Percentiles rank a stretch among this genome's conserved stretches.
These are phyloP conservation scores for Aspergillus hancockii DNA, from an alignment of 495 filamentous ascomycete genomes.

Conservation along the genomic window DNA sequence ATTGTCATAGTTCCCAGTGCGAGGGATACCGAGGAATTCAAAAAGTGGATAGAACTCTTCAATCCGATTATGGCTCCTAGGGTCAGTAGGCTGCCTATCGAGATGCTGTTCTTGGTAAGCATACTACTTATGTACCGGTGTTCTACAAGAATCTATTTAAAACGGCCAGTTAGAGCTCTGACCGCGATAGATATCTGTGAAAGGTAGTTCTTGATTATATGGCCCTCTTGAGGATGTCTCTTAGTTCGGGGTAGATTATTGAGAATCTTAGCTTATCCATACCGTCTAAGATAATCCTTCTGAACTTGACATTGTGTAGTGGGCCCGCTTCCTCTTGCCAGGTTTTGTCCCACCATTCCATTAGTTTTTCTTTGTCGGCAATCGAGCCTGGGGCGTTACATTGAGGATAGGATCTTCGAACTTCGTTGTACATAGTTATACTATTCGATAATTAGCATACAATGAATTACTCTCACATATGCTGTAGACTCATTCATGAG, in stretches of 20 bases:
- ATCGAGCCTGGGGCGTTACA: slow-evolving; percentile 27
- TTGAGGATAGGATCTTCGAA: slow-evolving; percentile 51
- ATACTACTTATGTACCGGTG: slow-evolving; percentile 47
- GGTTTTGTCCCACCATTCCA: slow-evolving; percentile 35
- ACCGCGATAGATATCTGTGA: slow-evolving; percentile 53
- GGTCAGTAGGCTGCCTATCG: not conserved
- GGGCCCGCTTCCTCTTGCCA: slow-evolving; percentile 35
- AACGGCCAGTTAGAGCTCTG: slow-evolving; percentile 47
- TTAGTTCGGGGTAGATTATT: not conserved
- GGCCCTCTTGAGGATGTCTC: slow-evolving; percentile 38
- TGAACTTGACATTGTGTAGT: slow-evolving; percentile 52
- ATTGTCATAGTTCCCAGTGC: slow-evolving; percentile 35
- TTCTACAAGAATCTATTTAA: slow-evolving; percentile 64
- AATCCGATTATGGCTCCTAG: slow-evolving; percentile 19
- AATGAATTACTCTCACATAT: too few species aligned
- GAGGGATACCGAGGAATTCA: slow-evolving; percentile 54
- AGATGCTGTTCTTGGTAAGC: slow-evolving; percentile 20
- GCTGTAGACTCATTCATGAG: not conserved
- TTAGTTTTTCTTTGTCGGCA: slow-evolving; percentile 25
- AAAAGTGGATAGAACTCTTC: slow-evolving; percentile 62
- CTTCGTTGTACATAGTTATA: slow-evolving; percentile 55
- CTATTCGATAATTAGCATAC: slow-evolving; percentile 16
- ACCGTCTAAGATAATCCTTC: slow-evolving; percentile 62
- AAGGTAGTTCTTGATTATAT: slow-evolving; percentile 61
- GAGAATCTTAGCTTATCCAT: not conserved